phyloP scores from a whole-genome alignment of 495 filamentous ascomycete species.

The Aspergillus coremiiformis region DNA sequence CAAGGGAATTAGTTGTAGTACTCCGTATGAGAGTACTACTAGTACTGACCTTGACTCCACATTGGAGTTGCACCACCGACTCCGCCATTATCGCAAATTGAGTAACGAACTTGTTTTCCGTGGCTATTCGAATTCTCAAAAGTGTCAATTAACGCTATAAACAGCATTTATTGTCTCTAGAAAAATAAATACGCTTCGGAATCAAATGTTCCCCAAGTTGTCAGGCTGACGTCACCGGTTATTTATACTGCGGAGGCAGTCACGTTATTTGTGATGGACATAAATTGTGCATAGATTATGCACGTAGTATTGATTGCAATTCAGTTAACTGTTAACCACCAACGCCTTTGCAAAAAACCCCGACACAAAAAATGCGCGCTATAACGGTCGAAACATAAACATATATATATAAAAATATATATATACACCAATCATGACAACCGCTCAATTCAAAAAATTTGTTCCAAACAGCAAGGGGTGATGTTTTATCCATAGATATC shows the following conservation, averaged over 20 bases:
- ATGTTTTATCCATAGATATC: conserved; percentile 34
- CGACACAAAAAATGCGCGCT: not conserved
- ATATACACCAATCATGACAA: not conserved
- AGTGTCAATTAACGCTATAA: not conserved
- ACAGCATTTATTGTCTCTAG: no score
- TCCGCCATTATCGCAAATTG: conserved; percentile 21
- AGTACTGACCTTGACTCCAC: conserved; percentile 40
- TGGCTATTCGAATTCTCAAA: not conserved
- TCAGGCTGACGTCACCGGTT: conserved; percentile 16
- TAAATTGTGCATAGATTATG: no score
- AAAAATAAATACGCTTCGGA: not conserved
- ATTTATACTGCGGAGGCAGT: not conserved
- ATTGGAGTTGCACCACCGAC: conserved; percentile 36
- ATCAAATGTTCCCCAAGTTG: not conserved
- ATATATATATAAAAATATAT: no score
- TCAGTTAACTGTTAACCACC: not conserved
- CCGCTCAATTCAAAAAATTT: no score
- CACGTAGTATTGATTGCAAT: no score
- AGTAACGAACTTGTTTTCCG: not conserved
- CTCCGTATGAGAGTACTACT: no score
- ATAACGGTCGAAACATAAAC: no score
- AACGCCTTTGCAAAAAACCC: conserved; percentile 1
- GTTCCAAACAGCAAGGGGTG: no score
- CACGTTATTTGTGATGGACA: no score
- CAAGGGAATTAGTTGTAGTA: no score